Conservation (phyloP, 345 rosid species). For the Euphorbia pulcherrima region DNA sequence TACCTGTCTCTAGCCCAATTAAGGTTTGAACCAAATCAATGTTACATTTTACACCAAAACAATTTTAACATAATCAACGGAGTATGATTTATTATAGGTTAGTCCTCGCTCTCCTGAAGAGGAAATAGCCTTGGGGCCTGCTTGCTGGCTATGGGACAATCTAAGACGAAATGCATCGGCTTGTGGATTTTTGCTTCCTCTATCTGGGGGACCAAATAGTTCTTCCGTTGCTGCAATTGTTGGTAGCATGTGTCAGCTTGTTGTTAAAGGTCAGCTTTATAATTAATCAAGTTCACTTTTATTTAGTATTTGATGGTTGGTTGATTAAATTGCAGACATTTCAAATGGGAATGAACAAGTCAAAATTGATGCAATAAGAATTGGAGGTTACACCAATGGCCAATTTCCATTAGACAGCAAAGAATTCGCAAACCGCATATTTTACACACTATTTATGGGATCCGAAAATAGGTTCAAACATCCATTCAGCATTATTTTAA, state of each 20-base stretch:
- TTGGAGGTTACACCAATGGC: conserved; percentile 66
- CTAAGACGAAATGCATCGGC: conserved; percentile 97
- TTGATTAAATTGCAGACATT: conserved; percentile 51
- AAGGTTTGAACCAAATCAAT: conserved; percentile 36
- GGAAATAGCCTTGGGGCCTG: conserved; percentile 94
- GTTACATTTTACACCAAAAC: neutral
- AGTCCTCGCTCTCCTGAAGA: conserved; percentile 83
- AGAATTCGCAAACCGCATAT: conserved; percentile 88
- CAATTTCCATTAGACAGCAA: conserved; percentile 78
- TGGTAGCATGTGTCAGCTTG: conserved; percentile 99
- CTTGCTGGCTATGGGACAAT: conserved; percentile 99
- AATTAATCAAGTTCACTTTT: neutral
- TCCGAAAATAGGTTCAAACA: conserved; percentile 94
- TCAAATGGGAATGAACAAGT: conserved; percentile 87
- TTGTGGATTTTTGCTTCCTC: conserved; percentile 95
- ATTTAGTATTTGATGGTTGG: neutral
- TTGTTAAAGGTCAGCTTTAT: conserved; percentile 61
- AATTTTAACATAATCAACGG: no score
- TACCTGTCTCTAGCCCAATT: conserved; percentile 66
- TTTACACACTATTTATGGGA: conserved; percentile 92
- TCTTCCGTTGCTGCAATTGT: conserved; percentile 97
- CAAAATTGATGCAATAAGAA: conserved; percentile 81
- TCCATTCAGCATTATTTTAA: no score
- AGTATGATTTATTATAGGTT: conserved; percentile 33
- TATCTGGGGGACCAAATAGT: conserved; percentile 97